A percentile compares a stretch with the other conserved stretches of the same genome.
Conservation (phyloP, 345 rosid genomes). For the Moringa oleifera region DNA sequence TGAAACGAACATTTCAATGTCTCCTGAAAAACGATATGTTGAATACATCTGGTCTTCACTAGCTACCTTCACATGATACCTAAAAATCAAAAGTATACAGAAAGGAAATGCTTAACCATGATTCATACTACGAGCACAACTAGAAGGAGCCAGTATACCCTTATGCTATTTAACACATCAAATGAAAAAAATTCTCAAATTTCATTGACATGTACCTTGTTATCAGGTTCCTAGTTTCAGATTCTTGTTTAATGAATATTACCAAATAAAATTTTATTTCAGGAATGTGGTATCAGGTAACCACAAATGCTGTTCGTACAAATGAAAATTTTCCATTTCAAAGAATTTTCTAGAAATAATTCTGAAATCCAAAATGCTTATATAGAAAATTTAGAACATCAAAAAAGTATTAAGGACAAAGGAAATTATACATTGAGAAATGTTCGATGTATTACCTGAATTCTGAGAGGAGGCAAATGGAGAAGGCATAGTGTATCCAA, state of each 20-base stretch:
- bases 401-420: background rate
- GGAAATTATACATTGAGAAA: background rate
- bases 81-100: background rate
- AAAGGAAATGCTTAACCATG: background rate
- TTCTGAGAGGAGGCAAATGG: constrained; percentile 79
- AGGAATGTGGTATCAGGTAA: background rate
- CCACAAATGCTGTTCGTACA: background rate
- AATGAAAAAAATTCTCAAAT: background rate
- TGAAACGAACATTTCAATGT: background rate
- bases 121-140: background rate
- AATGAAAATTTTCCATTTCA: background rate
- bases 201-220: background rate
- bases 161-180: no score
- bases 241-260: background rate
- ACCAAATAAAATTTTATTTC: background rate
- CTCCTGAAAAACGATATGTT: background rate
- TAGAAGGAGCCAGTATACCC: background rate
- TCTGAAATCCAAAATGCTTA: background rate
- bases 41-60: background rate
- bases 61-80: background rate
- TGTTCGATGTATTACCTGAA: constrained; percentile 53
- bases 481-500: constrained; percentile 64
- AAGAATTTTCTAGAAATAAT: background rate
- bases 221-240: background rate
- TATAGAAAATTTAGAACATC: no score